Base-by-base conservation (phyloP, 192 early-diverging fungal genomes). In the Geosiphon pyriformis region DNA sequence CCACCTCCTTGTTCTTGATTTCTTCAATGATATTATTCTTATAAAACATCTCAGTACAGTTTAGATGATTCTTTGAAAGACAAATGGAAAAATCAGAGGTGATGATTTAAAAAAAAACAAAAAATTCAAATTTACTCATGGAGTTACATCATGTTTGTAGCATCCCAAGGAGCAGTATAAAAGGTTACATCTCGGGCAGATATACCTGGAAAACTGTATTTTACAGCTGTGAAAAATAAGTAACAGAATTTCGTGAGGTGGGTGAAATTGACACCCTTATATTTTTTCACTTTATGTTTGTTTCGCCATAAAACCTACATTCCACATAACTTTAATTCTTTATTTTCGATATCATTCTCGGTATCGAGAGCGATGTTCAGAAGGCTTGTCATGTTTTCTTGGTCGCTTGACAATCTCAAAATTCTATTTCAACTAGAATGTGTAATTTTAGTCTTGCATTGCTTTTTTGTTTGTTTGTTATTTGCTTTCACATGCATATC, bases 181-280 rank as follows among this genome's bases (percentile, higher is more conserved):
- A 42, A 89, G 73, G 71, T 89, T 82, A 55, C 87, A 89, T 50
- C 82, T 70, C 27, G 87, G 87, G 57, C 87, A 89, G 18, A 76
- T 84, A 54, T 89, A 89, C n/a, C 78, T 76, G 47, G 78, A 77
- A 34, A 75, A 67, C 31, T 84, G 78, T 17, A 63, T 72, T 46
- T 78, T 78, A 68, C 87, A 88, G 15, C 85, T 87, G 42, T 63
- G 49, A 68, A 26, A 62, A 52, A 6, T 58, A 11, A 67, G 0
- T 22, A 58, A 59, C 4, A 4, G 20, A 60, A 26, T 46, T 22
- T 12, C 27, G 25, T 12, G 18, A n/a, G 4, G 51, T 18, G 18
- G 52, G 20, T n/a, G 0, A 25, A 63, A 30, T 26, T 0, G 18
- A 64, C n/a, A n/a, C n/a, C n/a, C n/a, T n/a, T n/a, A n/a, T n/a